Conservation (phyloP, 2,329 filamentous ascomycete species). For the Claviceps digitariae region DNA sequence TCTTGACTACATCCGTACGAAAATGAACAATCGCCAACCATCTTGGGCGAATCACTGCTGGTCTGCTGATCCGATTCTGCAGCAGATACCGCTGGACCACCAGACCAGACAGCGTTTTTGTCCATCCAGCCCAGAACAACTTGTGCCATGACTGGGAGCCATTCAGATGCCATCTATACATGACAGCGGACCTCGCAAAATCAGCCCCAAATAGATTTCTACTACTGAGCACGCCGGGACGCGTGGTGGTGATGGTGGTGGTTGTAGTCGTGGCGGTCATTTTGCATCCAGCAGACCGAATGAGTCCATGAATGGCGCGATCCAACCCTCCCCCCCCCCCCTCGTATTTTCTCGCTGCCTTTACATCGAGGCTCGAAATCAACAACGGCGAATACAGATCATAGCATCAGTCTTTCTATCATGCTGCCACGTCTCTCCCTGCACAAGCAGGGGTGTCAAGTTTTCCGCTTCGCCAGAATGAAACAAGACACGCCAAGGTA, state of each 20-base stretch:
- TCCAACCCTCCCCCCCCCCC: neutral
- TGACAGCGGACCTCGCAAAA: neutral
- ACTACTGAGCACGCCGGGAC: no score
- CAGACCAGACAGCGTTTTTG: no score
- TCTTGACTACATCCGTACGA: no score
- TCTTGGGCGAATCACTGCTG: no score
- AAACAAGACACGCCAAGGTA: neutral
- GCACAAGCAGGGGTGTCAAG: neutral
- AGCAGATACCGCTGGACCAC: no score
- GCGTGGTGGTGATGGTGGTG: neutral
- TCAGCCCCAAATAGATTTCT: neutral
- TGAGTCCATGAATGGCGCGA: neutral
- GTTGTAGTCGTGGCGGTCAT: neutral
- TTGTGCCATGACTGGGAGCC: neutral
- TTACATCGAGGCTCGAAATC: neutral
- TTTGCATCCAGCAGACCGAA: neutral
- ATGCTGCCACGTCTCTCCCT: constrained; percentile 1
- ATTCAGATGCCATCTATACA: neutral
- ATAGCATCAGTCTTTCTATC: neutral
- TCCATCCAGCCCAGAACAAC: neutral
- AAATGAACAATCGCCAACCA: no score
- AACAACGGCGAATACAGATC: neutral
- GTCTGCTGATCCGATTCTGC: no score
- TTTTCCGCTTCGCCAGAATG: neutral
- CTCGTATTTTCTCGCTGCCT: neutral